Conservation (phyloP, 345 rosid species). For the Passiflora organensis region DNA sequence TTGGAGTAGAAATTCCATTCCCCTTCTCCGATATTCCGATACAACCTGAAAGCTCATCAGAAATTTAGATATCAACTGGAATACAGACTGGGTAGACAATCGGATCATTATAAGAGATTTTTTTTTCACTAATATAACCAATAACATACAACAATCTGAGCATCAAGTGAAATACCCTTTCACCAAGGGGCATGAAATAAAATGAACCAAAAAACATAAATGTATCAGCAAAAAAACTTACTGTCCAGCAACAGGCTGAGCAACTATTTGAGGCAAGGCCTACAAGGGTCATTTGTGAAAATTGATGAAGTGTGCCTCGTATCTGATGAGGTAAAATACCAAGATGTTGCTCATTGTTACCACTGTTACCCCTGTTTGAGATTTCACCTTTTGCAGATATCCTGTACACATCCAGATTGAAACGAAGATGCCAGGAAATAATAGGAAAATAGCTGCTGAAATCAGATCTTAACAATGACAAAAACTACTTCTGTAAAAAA, state of each 20-base stretch:
- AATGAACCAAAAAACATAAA: neutral
- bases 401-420: slow-evolving; percentile 32
- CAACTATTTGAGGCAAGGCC: slow-evolving; percentile 86
- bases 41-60: slow-evolving; percentile 49
- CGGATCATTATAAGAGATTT: too few species aligned
- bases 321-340: slow-evolving; percentile 96
- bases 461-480: neutral
- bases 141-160: too few species aligned
- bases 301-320: slow-evolving; percentile 73
- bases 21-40: slow-evolving; percentile 56
- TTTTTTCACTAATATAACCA: too few species aligned
- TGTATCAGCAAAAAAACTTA: slow-evolving; percentile 29
- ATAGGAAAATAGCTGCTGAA: slow-evolving; percentile 3
- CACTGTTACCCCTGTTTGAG: slow-evolving; percentile 37
- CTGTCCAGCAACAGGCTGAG: slow-evolving; percentile 81
- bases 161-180: too few species aligned
- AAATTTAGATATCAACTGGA: too few species aligned
- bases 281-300: slow-evolving; percentile 71
- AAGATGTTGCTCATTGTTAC: slow-evolving; percentile 55
- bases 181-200: neutral
- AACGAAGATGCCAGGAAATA: slow-evolving; percentile 7
- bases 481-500: neutral
- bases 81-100: too few species aligned
- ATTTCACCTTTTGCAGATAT: slow-evolving; percentile 59
- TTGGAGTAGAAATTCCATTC: slow-evolving; percentile 65